Evolutionary conservation across 495 filamentous ascomycete genomes (phyloP).

Genomic region (Aspergillus homomorphus): DNA sequence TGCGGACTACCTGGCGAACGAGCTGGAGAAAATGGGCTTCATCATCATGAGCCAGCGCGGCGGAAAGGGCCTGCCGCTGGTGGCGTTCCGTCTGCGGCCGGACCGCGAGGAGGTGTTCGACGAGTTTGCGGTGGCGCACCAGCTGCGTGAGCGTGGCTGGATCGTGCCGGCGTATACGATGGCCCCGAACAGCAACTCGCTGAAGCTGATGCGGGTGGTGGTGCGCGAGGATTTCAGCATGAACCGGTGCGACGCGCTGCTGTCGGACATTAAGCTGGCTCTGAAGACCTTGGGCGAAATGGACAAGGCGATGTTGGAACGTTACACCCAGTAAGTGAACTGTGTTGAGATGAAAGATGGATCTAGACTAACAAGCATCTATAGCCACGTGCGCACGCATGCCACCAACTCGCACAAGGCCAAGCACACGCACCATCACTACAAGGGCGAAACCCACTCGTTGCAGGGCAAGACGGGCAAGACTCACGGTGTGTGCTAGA

Average conservation of each 20-base stretch:
- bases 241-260: conserved; percentile 67
- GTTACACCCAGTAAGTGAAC: conserved; percentile 56
- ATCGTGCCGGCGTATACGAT: conserved; percentile 92
- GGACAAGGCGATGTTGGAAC: conserved; percentile 64
- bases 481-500: conserved; percentile 71
- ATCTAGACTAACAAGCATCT: conserved; percentile 10
- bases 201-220: conserved; percentile 86
- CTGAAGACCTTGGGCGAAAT: conserved; percentile 64
- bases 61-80: conserved; percentile 76
- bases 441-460: conserved; percentile 73
- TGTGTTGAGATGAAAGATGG: not conserved
- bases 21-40: conserved; percentile 71
- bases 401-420: conserved; percentile 52
- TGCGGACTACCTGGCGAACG: conserved; percentile 71
- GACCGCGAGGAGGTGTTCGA: conserved; percentile 64
- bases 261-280: conserved; percentile 70
- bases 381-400: conserved; percentile 54
- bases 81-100: conserved; percentile 73
- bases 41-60: conserved; percentile 75
- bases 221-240: conserved; percentile 85
- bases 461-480: conserved; percentile 86
- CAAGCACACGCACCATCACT: conserved; percentile 61
- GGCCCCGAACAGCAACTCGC: conserved; percentile 73
- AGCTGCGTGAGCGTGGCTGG: conserved; percentile 80
- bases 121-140: conserved; percentile 78